Base-by-base conservation (phyloP, 768 basidiomycete species). In the Suillus subaureus region DNA sequence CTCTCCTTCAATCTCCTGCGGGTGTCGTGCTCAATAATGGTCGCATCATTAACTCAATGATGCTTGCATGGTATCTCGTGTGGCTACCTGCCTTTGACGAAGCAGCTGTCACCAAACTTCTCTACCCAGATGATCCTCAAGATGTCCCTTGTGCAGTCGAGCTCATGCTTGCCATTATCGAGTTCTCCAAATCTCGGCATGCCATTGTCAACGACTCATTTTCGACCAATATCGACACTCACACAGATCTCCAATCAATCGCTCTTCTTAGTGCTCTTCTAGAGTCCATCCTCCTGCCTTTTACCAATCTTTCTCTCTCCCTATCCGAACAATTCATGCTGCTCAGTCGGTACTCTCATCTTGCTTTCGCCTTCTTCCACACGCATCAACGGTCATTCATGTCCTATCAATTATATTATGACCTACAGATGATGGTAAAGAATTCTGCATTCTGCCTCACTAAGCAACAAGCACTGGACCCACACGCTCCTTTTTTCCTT, bases 401-500 rank as follows among this genome's bases (percentile, higher is more conserved):
- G 45, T 47, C n/a, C 0, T 47, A 47, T 12, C 45, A 47, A 47
- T 9, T 47, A 0, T 47, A 45, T 47, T 66, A 68, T 15, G 77
- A 79, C 58, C 28, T 68, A 0, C 74, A 77, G 60, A 67, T 71
- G 7, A 77, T 75, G 70, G 67, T 76, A n/a, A 71, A 73, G 35
- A 76, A 72, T 33, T 69, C 73, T 26, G 3, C 51, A 1, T 68
- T 68, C 55, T 68, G 60, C 21, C 23, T 61, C 15, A 55, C 65
- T 3, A 68, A 66, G 74, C 39, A 64, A 74, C 62, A 70, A 64
- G 3, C 60, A 65, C 78, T 67, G 65, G 63, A 1, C 9, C 47
- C 60, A 3, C 4, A 6, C 35, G 33, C 4, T 51, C 63, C 5
- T 66, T 79, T 42, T 71, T 47, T 71, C 45, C 58, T 77, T 9